Evolutionary conservation across 2,329 filamentous ascomycete species (phyloP), one percentile per base, ranked within the genome.

Genomic region (Tricladium varicosporioides): DNA sequence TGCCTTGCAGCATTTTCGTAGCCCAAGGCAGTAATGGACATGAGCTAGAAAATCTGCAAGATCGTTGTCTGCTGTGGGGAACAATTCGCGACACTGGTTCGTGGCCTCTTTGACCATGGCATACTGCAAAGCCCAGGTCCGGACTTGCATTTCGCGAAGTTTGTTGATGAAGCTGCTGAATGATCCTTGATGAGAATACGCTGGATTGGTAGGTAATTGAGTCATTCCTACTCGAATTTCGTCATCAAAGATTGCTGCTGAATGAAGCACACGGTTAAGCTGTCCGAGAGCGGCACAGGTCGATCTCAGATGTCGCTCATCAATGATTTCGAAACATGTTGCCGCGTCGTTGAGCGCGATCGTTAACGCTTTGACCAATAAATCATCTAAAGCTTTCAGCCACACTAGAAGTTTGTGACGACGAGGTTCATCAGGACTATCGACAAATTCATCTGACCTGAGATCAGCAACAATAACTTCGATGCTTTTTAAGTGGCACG

Each of bases 121-220:
- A 69, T 97, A 99, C 61, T 93, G 86, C 42, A 97, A 75, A 40
- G 89, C 91, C 93, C 94, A 97, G 10, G 87, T 84, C 33, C 91
- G 86, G 2, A 96, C 83, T 67, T 96, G 88, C 79, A 96, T 88
- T 64, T 97, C 92, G 43, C 91, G 86, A 45, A 97, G 76, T 67
- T 87, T 91, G 54, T 82, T 85, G 56, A 86, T 80, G 63, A 88
- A 78, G 1, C 76, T 71, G 54, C 79, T 76, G 57, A 83, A 83
- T 1, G 77, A 78, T 14, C 67, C 68, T 49, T 68, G 59, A 7
- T 58, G 56, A 14, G 58, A 56, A 73, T 75, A 59, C 67, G 84
- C 69, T 76, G 84, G 73, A 76, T 74, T 75, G 68, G 83, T 71
- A 1, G 87, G 84, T 1, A 86, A 76, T 5, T 82, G 76, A 3